Percentiles rank a stretch among this genome's conserved stretches.
Conservation (phyloP, 2,329 filamentous ascomycete species). For the Fusarium robinianum region DNA sequence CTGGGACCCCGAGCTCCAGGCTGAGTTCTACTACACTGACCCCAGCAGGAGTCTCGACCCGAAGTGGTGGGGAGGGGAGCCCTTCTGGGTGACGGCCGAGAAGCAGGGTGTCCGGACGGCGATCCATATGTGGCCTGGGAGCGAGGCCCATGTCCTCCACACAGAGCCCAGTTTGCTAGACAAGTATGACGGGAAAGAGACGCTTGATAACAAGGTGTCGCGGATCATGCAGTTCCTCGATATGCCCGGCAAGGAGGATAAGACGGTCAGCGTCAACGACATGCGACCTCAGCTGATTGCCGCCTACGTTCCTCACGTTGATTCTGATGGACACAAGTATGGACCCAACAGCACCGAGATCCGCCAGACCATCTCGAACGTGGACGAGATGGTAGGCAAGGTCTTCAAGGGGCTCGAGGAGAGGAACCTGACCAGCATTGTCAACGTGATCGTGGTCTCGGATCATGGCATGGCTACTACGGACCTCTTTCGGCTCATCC, state of each 20-base stretch:
- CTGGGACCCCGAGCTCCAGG: constrained; percentile 78
- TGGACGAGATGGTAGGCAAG: constrained; percentile 79
- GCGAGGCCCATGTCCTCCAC: constrained; percentile 81
- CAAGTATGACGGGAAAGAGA: constrained; percentile 79
- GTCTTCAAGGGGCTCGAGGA: constrained; percentile 76
- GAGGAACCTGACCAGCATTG: constrained; percentile 84
- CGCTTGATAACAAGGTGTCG: constrained; percentile 73
- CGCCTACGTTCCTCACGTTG: constrained; percentile 92
- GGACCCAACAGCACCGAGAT: constrained; percentile 97
- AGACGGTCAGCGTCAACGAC: constrained; percentile 52
- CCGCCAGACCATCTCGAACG: constrained; percentile 72
- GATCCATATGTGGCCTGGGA: constrained; percentile 98
- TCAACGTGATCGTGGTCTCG: constrained; percentile 95
- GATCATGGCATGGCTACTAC: constrained; percentile 99
- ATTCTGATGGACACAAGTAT: constrained; percentile 82
- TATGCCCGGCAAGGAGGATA: constrained; percentile 71
- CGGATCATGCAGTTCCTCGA: constrained; percentile 85
- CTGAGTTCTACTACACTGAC: constrained; percentile 89
- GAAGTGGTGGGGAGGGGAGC: constrained; percentile 95
- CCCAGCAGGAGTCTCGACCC: constrained; percentile 74
- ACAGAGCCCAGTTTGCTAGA: constrained; percentile 81
- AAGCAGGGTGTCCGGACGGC: constrained; percentile 76
- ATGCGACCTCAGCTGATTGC: constrained; percentile 88
- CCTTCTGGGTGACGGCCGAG: constrained; percentile 92
- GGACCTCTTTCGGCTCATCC: constrained; percentile 76